phyloP scores from a whole-genome alignment of 2,329 filamentous ascomycete genomes.

The Cordyceps javanica region DNA sequence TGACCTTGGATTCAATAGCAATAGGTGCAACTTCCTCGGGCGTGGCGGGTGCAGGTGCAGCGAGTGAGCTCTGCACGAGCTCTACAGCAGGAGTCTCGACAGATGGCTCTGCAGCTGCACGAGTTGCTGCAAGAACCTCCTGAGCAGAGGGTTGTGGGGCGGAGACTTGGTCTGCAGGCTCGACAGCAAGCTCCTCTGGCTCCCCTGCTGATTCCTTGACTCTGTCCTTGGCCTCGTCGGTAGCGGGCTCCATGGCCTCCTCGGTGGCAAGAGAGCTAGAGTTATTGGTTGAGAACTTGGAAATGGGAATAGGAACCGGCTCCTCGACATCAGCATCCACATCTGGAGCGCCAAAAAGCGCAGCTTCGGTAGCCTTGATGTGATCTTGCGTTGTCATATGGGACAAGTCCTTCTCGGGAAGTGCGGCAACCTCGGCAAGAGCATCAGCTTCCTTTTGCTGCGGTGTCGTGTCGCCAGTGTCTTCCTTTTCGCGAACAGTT shows the following conservation, averaged over 20 bases:
- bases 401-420: background rate
- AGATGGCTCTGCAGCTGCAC: constrained; percentile 15
- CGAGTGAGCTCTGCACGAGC: background rate
- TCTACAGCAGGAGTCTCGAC: constrained; percentile 13
- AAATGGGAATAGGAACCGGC: constrained; percentile 27
- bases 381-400: constrained; percentile 5
- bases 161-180: background rate
- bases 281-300: constrained; percentile 35
- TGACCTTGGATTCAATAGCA: background rate
- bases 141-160: constrained; percentile 22
- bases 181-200: background rate
- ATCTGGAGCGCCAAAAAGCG: constrained; percentile 17
- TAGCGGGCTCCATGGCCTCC: background rate
- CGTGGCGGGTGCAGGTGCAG: constrained; percentile 5
- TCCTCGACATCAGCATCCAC: background rate
- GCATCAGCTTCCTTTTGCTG: constrained; percentile 15
- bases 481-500: constrained; percentile 39
- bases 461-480: constrained; percentile 6
- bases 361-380: constrained; percentile 14
- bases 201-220: background rate
- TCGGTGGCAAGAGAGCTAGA: background rate
- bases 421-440: background rate
- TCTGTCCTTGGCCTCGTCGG: background rate
- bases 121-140: constrained; percentile 19
- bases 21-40: constrained; percentile 4